phyloP scores from a whole-genome alignment of 768 basidiomycete species.

The Tylopilus subfusipes region DNA sequence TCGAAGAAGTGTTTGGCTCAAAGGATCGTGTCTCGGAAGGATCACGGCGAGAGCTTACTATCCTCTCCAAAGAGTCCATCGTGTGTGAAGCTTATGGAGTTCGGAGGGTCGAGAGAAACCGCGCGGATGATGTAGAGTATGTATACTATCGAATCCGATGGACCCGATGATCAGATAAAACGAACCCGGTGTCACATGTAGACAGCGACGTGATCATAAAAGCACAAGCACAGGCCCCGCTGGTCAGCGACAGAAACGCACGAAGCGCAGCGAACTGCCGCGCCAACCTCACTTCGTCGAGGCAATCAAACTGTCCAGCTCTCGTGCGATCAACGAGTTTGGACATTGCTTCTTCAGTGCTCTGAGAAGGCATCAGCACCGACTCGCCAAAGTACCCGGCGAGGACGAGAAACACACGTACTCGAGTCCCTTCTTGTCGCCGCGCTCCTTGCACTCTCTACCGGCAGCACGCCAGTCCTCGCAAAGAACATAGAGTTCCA shows the following conservation, averaged over 20 bases:
- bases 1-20: slow-evolving; percentile 53
- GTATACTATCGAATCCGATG: slow-evolving; percentile 72
- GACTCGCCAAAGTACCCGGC: too few species aligned
- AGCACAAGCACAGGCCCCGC: background rate
- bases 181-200: background rate
- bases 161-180: slow-evolving; percentile 25
- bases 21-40: background rate
- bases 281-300: slow-evolving; percentile 57
- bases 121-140: slow-evolving; percentile 59
- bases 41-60: slow-evolving; percentile 36
- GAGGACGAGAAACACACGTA: too few species aligned
- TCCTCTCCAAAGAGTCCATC: slow-evolving; percentile 53
- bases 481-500: slow-evolving; percentile 86
- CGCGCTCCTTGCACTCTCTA: slow-evolving; percentile 84
- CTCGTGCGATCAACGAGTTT: slow-evolving; percentile 75
- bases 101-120: slow-evolving; percentile 19
- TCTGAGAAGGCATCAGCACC: slow-evolving; percentile 38
- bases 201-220: background rate
- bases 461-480: slow-evolving; percentile 89
- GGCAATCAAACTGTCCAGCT: slow-evolving; percentile 62
- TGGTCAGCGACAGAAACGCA: background rate
- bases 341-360: slow-evolving; percentile 71
- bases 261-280: background rate
- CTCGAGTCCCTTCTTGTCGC: slow-evolving; percentile 83
- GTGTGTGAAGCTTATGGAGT: slow-evolving; percentile 45